Evolutionary conservation across 768 basidiomycete genomes (phyloP).

Genomic region (Calocybe cyanea): DNA sequence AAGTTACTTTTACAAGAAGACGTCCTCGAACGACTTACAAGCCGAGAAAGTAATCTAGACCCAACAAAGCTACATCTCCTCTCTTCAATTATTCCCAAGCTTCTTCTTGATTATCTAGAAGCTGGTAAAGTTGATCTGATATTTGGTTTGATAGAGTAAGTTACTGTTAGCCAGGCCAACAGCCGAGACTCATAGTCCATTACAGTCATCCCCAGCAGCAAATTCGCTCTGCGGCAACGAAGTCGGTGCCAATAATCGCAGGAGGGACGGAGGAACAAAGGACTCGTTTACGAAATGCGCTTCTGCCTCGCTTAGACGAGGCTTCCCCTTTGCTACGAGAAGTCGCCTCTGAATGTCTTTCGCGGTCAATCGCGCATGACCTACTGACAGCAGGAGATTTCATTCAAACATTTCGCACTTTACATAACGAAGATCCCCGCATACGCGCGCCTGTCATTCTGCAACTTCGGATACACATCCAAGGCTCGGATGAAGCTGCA

Average conservation of each 20-base stretch:
- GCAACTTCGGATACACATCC: slow-evolving; percentile 12
- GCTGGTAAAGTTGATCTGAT: slow-evolving; percentile 11
- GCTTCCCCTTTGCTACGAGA: slow-evolving; percentile 11
- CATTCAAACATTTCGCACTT: slow-evolving; percentile 11
- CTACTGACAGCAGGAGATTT: slow-evolving; percentile 15
- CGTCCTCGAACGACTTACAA: slow-evolving; percentile 11
- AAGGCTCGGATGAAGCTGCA: slow-evolving; percentile 11
- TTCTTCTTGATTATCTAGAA: slow-evolving; percentile 15
- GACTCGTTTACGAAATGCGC: slow-evolving; percentile 6
- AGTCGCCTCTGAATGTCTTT: slow-evolving; percentile 11
- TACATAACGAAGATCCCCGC: slow-evolving; percentile 14
- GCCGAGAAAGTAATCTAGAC: slow-evolving; percentile 1
- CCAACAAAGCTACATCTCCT: slow-evolving; percentile 7
- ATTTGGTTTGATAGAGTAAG: slow-evolving; percentile 15
- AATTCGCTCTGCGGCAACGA: slow-evolving; percentile 13
- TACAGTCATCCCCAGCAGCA: slow-evolving; percentile 15
- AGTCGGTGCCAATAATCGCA: slow-evolving; percentile 7
- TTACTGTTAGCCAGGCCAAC: background rate
- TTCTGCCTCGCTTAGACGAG: slow-evolving; percentile 10
- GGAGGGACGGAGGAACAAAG: slow-evolving; percentile 12
- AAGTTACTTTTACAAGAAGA: slow-evolving; percentile 11
- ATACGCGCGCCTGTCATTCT: slow-evolving; percentile 13
- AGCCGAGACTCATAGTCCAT: background rate
- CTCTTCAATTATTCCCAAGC: slow-evolving; percentile 10
- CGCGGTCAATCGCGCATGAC: slow-evolving; percentile 15